Conservation (phyloP, 2,329 filamentous ascomycete species). For the Trichoderma sp. region DNA sequence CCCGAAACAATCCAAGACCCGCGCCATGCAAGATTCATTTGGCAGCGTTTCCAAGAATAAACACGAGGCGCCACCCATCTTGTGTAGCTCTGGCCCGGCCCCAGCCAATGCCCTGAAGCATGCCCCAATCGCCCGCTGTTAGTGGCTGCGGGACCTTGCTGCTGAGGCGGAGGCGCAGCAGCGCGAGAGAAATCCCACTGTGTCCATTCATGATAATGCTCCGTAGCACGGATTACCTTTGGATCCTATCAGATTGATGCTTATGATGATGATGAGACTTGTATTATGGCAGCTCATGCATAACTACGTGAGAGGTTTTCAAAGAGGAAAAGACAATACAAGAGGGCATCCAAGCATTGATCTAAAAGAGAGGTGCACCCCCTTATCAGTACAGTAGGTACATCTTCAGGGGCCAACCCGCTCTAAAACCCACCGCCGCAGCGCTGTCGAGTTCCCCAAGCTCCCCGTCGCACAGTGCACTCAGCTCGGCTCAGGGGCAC, state of each 20-base stretch:
- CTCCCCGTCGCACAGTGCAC: neutral
- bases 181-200: neutral
- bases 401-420: neutral
- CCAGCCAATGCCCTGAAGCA: slow-evolving; percentile 18
- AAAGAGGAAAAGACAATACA: neutral
- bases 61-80: neutral
- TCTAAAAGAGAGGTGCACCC: neutral
- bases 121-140: slow-evolving; percentile 15
- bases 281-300: neutral
- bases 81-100: neutral
- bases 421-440: neutral
- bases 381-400: neutral
- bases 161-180: slow-evolving; percentile 19
- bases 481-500: slow-evolving; percentile 7
- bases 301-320: neutral
- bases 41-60: slow-evolving; percentile 9
- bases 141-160: slow-evolving; percentile 17
- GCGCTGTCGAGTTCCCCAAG: neutral
- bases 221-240: neutral
- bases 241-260: neutral
- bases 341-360: neutral
- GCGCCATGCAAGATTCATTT: neutral
- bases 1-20: neutral
- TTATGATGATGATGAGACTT: neutral
- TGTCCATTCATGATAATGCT: neutral